These are phyloP conservation scores for Monotropa hypopitys DNA, from an alignment of 179 eudicot species.

Conservation along the genomic window DNA sequence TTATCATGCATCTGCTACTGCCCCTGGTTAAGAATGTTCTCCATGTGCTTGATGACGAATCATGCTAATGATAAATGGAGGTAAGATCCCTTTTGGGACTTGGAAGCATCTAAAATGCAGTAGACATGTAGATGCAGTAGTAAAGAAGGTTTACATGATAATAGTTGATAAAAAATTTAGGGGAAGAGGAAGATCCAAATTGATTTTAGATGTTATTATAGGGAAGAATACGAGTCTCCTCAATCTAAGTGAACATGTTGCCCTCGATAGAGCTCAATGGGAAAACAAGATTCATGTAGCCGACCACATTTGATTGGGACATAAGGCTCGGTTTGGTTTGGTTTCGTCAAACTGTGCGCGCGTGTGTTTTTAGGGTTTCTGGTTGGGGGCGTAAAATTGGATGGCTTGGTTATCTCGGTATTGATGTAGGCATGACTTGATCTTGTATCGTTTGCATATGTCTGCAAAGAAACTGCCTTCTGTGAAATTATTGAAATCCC, in stretches of 20 bases:
- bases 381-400: neutral
- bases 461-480: neutral
- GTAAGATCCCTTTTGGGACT: neutral
- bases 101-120: neutral
- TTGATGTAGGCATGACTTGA: neutral
- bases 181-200: too few relatives aligned
- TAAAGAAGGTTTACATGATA: too few relatives aligned
- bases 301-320: too few relatives aligned
- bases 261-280: too few relatives aligned
- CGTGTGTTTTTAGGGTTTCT: neutral
- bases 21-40: neutral
- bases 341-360: neutral
- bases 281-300: too few relatives aligned
- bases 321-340: too few relatives aligned
- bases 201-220: too few relatives aligned
- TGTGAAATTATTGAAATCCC: neutral
- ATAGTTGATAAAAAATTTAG: too few relatives aligned
- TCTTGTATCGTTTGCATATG: neutral
- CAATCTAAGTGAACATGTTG: too few relatives aligned
- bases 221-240: too few relatives aligned
- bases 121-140: too few relatives aligned
- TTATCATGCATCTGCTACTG: neutral
- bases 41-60: neutral
- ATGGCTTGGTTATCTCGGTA: neutral
- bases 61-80: neutral